These are phyloP conservation scores for Astragalus membranaceus DNA, from an alignment of 306 rosid species.

Conservation along the genomic window DNA sequence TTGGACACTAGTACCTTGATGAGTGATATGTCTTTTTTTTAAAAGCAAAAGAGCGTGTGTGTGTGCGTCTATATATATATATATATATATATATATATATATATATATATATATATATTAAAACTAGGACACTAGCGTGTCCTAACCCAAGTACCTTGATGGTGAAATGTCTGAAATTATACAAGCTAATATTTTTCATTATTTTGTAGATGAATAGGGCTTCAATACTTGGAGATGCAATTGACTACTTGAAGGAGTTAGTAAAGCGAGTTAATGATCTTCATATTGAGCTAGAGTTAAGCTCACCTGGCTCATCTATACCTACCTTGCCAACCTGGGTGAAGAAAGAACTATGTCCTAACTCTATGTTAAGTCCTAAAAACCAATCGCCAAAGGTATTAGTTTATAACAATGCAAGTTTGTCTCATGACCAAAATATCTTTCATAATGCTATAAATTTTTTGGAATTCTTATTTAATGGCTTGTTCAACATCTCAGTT, in stretches of 20 bases:
- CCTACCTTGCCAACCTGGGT: conserved; percentile 55
- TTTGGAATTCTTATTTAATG: not conserved
- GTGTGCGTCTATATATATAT: no score
- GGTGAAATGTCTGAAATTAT: no score
- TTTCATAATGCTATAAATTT: not conserved
- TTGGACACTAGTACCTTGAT: no score
- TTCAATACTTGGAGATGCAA: conserved; percentile 96
- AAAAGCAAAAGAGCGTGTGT: no score
- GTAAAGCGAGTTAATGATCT: conserved; percentile 73
- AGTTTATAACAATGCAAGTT: not conserved
- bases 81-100: no score
- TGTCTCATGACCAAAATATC: not conserved
- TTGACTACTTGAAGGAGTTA: conserved; percentile 87
- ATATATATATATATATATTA: no score
- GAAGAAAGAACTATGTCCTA: conserved; percentile 79
- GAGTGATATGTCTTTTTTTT: no score
- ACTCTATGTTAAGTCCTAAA: conserved; percentile 57
- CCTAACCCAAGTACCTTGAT: no score
- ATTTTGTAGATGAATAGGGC: conserved; percentile 81
- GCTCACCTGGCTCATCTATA: conserved; percentile 48
- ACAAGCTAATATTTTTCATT: no score
- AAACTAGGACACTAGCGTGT: no score
- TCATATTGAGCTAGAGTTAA: conserved; percentile 68
- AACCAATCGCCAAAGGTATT: conserved; percentile 72
- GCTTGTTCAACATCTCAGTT: not conserved